phyloP scores from a whole-genome alignment of 176 grass and related monocot species.

The Echinochloa phyllopogon region DNA sequence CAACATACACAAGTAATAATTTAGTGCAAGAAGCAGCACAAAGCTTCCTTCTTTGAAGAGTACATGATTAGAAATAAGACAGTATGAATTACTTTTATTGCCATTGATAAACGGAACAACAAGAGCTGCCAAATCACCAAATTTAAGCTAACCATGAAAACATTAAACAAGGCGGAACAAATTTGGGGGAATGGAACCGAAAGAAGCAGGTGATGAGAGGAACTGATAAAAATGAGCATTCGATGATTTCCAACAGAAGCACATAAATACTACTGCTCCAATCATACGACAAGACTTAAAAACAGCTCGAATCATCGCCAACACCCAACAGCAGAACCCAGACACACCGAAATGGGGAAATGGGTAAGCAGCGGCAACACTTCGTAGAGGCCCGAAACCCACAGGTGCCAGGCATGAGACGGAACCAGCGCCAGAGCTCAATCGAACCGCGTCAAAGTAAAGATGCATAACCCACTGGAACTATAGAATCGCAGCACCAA shows the following conservation, averaged over 20 bases:
- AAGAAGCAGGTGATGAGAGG: not conserved
- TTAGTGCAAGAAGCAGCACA: slow-evolving; percentile 1
- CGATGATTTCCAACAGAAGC: not conserved
- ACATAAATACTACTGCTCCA: not conserved
- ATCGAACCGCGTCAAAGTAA: not conserved
- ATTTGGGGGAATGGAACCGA: not conserved
- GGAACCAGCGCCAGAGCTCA: not conserved
- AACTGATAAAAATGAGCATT: not conserved
- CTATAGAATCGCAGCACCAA: slow-evolving; percentile 14
- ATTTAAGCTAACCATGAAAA: not conserved
- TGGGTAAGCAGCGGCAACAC: not conserved
- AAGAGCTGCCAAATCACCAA: not conserved
- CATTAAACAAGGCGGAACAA: not conserved
- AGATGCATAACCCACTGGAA: not conserved
- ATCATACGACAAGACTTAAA: not conserved
- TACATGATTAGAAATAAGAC: not conserved
- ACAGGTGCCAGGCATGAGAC: not conserved
- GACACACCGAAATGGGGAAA: not conserved
- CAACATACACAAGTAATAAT: slow-evolving; percentile 21
- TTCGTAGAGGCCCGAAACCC: not conserved
- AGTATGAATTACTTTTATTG: not conserved
- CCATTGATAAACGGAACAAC: not conserved
- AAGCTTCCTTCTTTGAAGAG: not conserved
- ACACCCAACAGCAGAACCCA: not conserved
- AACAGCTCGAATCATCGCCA: slow-evolving; percentile 5